phyloP scores from a whole-genome alignment of 352 stramenopile genomes.

The Pythium grandisporangium region DNA sequence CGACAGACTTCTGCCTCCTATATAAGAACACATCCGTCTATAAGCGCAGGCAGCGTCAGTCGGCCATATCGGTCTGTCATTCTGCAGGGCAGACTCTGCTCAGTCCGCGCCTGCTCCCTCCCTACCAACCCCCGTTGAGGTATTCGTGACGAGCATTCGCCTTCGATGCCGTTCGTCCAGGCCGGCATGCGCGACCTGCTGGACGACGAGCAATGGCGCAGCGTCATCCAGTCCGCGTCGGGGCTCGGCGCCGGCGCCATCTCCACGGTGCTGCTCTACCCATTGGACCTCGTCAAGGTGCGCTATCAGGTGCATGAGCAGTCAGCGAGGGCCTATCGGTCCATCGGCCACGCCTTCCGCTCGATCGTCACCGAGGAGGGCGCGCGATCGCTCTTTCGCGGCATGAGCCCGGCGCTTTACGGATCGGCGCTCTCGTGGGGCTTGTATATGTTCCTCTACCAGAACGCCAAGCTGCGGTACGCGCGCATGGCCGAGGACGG shows the following conservation, averaged over 20 bases:
- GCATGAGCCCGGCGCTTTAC: constrained; percentile 93
- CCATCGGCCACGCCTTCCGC: constrained; percentile 60
- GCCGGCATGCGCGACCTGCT: constrained; percentile 32
- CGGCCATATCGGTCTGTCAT: too few relatives aligned
- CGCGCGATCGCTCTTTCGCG: constrained; percentile 86
- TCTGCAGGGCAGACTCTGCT: too few relatives aligned
- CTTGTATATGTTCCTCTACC: constrained; percentile 98
- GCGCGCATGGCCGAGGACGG: constrained; percentile 58
- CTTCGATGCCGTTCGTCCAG: too few relatives aligned
- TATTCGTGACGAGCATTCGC: too few relatives aligned
- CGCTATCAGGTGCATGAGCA: constrained; percentile 95
- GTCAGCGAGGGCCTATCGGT: constrained; percentile 56
- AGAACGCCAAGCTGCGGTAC: constrained; percentile 89
- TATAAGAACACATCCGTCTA: too few relatives aligned
- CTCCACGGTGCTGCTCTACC: constrained; percentile 88
- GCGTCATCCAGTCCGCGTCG: constrained; percentile 53
- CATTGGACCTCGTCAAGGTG: constrained; percentile 96
- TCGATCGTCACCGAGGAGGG: constrained; percentile 83
- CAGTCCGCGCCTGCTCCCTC: too few relatives aligned
- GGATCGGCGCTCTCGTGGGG: constrained; percentile 95
- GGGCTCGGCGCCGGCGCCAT: constrained; percentile 71
- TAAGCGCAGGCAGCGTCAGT: too few relatives aligned
- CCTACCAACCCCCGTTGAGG: too few relatives aligned
- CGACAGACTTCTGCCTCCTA: too few relatives aligned
- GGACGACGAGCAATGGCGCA: constrained; percentile 50